phyloP scores from a whole-genome alignment of 1,139 yeast genomes.

The Diutina scorzettiae region DNA sequence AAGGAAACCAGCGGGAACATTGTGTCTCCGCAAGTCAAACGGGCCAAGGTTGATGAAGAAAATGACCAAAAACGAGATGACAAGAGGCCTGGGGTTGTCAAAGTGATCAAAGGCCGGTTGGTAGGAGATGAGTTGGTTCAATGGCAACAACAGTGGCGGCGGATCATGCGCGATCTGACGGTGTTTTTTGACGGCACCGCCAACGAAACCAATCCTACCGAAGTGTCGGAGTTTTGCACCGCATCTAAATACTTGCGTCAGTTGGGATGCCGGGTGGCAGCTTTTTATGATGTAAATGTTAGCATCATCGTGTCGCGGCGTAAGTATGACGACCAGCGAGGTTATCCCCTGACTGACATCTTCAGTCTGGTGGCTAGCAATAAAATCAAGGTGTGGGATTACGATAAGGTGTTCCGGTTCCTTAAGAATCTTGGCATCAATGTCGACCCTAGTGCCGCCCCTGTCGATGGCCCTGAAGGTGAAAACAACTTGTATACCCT shows the following conservation, averaged over 20 bases:
- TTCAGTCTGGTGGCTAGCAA: slow-evolving; percentile 49
- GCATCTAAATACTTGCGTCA: slow-evolving; percentile 42
- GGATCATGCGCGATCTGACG: slow-evolving; percentile 59
- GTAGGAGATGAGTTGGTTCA: slow-evolving; percentile 43
- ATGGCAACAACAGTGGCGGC: slow-evolving; percentile 81
- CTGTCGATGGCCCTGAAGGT: slow-evolving; percentile 11
- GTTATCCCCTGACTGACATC: slow-evolving; percentile 44
- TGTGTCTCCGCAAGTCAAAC: slow-evolving; percentile 27
- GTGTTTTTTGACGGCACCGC: slow-evolving; percentile 77
- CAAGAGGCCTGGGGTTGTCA: slow-evolving; percentile 9
- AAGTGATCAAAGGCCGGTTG: slow-evolving; percentile 13
- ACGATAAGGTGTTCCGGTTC: slow-evolving; percentile 75
- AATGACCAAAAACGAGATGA: slow-evolving; percentile 7
- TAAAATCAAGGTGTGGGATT: slow-evolving; percentile 76
- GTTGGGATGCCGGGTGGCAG: slow-evolving; percentile 56
- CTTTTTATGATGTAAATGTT: slow-evolving; percentile 67
- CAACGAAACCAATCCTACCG: slow-evolving; percentile 27
- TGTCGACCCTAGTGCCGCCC: slow-evolving; percentile 10
- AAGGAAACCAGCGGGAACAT: slow-evolving; percentile 31
- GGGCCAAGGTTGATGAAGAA: slow-evolving; percentile 14
- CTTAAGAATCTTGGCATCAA: slow-evolving; percentile 52
- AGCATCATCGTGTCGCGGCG: slow-evolving; percentile 74
- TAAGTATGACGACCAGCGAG: slow-evolving; percentile 11
- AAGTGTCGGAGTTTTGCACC: slow-evolving; percentile 38
- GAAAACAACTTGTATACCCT: slow-evolving; percentile 45